Evolutionary conservation across 345 rosid genomes (phyloP).

Genomic region (Litchi chinensis): DNA sequence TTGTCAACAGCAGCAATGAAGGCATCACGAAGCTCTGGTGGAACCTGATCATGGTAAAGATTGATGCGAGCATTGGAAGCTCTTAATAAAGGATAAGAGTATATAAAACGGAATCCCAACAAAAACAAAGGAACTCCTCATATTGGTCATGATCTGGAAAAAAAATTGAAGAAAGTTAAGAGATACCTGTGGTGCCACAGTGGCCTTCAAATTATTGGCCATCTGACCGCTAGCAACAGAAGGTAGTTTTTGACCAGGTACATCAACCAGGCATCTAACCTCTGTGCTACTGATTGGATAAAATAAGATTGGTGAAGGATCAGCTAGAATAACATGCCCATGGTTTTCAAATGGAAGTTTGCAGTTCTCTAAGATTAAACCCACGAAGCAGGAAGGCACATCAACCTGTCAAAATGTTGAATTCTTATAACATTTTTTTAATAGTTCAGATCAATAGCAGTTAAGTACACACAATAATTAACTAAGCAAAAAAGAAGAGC

Average conservation of each 20-base stretch:
- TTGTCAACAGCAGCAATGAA: constrained; percentile 46
- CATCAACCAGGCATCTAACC: constrained; percentile 52
- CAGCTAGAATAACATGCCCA: constrained; percentile 55
- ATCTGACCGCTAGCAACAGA: constrained; percentile 51
- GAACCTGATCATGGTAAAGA: constrained; percentile 35
- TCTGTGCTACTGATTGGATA: constrained; percentile 58
- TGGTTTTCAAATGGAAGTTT: constrained; percentile 50
- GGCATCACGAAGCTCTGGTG: constrained; percentile 36
- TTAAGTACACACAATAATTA: background rate
- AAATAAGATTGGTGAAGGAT: constrained; percentile 56
- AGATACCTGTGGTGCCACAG: constrained; percentile 42
- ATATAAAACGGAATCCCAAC: background rate
- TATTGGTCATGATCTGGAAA: background rate
- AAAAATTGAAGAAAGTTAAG: background rate
- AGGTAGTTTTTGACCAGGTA: constrained; percentile 51
- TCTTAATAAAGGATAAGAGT: background rate
- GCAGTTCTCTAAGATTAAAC: constrained; percentile 53
- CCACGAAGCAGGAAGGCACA: constrained; percentile 52
- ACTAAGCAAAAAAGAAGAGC: background rate
- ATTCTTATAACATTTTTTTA: background rate
- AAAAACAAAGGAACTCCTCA: background rate
- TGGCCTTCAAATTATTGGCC: constrained; percentile 41
- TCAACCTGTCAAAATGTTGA: constrained; percentile 42
- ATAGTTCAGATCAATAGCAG: background rate
- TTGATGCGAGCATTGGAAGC: background rate